A percentile compares a stretch with the other conserved stretches of the same genome.
Conservation (phyloP, 2,329 filamentous ascomycete species). For the Teratosphaeria viscida region DNA sequence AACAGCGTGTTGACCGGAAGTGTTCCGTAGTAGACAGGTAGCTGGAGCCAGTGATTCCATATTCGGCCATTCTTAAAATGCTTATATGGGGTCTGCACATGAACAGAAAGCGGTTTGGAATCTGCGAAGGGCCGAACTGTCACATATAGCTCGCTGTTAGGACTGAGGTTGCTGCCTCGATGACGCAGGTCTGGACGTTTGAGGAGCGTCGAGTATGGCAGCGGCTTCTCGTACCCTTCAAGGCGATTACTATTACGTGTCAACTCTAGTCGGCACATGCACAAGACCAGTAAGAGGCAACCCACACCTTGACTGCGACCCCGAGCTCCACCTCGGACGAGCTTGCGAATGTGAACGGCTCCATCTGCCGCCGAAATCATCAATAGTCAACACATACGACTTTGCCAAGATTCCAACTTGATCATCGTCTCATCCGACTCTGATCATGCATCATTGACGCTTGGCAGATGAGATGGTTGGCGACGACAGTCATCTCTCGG, state of each 20-base stretch:
- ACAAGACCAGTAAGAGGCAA: slow-evolving; percentile 9
- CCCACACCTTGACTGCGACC: slow-evolving; percentile 53
- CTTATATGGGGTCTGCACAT: slow-evolving; percentile 86
- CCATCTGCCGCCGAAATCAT: slow-evolving; percentile 46
- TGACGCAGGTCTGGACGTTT: slow-evolving; percentile 72
- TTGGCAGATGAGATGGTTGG: neutral
- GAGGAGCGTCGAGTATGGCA: slow-evolving; percentile 68
- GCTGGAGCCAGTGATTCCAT: slow-evolving; percentile 93
- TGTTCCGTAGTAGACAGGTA: slow-evolving; percentile 75
- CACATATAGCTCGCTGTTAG: slow-evolving; percentile 80
- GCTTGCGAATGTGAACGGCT: slow-evolving; percentile 89
- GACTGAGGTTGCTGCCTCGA: slow-evolving; percentile 73
- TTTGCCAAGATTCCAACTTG: neutral
- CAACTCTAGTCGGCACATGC: neutral
- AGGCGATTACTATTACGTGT: slow-evolving; percentile 47
- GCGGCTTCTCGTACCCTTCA: slow-evolving; percentile 66
- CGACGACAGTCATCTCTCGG: neutral
- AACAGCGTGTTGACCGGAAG: slow-evolving; percentile 73
- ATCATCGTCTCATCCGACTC: neutral
- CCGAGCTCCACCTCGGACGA: slow-evolving; percentile 74
- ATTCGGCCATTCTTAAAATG: slow-evolving; percentile 63
- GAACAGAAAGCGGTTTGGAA: slow-evolving; percentile 86
- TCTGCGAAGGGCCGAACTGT: slow-evolving; percentile 92
- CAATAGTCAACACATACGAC: neutral
- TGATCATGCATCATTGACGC: neutral